Percentiles rank a stretch among this genome's conserved stretches.
Conservation (phyloP, 75 land plant genomes). For the Sequoia sempervirens region DNA sequence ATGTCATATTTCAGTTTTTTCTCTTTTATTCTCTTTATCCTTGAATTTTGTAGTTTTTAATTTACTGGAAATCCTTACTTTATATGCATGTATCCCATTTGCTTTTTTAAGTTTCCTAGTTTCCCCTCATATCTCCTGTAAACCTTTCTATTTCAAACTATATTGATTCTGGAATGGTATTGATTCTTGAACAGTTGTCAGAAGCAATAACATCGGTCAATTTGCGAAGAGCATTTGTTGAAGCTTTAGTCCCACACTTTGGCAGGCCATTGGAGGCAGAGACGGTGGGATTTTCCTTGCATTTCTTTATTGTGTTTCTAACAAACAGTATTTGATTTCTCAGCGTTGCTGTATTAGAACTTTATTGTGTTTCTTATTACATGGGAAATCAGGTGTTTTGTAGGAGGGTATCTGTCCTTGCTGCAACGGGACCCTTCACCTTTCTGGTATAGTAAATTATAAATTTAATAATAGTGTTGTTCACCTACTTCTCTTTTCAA, state of each 20-base stretch:
- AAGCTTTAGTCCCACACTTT: slow-evolving; percentile 63
- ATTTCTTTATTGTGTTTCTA: not conserved
- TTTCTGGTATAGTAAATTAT: slow-evolving; percentile 61
- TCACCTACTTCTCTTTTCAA: not conserved
- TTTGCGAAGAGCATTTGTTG: slow-evolving; percentile 72
- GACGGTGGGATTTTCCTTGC: slow-evolving; percentile 35
- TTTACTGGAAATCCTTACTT: not conserved
- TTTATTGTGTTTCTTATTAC: not conserved
- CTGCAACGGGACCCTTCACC: slow-evolving; percentile 55
- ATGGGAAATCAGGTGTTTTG: slow-evolving; percentile 53
- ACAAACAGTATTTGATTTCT: not conserved
- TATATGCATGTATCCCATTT: not conserved
- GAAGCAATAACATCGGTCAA: slow-evolving; percentile 64
- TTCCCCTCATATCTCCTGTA: not conserved
- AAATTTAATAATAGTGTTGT: not conserved
- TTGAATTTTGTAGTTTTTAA: not conserved
- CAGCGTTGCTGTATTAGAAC: not conserved
- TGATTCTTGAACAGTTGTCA: slow-evolving; percentile 34
- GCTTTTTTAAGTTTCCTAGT: not conserved
- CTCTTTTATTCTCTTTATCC: not conserved
- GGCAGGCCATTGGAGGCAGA: slow-evolving; percentile 96
- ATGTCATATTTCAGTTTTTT: not conserved
- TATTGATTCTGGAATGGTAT: slow-evolving; percentile 10
- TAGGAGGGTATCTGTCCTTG: slow-evolving; percentile 63
- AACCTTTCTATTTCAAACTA: not conserved